A percentile compares a stretch with the other conserved stretches of the same genome.
phyloP scores from a whole-genome alignment of 2,329 filamentous ascomycete species.

The Ophiosphaerella narmari region DNA sequence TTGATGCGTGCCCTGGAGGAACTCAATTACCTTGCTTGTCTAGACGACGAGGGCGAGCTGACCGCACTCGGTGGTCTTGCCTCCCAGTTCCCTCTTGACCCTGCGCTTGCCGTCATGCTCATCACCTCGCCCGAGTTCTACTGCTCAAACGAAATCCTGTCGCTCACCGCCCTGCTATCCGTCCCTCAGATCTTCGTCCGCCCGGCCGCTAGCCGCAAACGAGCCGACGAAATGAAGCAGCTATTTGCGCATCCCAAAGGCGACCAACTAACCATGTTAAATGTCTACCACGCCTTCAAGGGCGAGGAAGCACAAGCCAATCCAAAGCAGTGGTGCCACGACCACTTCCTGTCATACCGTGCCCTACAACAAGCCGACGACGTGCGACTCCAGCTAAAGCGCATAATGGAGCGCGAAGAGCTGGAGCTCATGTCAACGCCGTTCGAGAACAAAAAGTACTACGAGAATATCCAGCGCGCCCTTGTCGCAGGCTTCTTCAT shows the following conservation, averaged over 20 bases:
- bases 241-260: conserved; percentile 91
- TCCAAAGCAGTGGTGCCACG: conserved; percentile 90
- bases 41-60: conserved; percentile 94
- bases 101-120: conserved; percentile 93
- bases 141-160: conserved; percentile 97
- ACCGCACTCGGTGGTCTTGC: conserved; percentile 84
- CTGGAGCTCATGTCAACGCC: conserved; percentile 85
- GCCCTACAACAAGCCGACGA: conserved; percentile 92
- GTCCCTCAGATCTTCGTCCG: conserved; percentile 94
- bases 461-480: conserved; percentile 92
- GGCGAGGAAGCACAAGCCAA: conserved; percentile 70
- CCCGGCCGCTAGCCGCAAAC: conserved; percentile 81
- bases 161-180: conserved; percentile 89
- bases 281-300: conserved; percentile 98
- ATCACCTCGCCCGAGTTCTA: conserved; percentile 98
- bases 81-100: conserved; percentile 94
- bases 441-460: conserved; percentile 96
- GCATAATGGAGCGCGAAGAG: conserved; percentile 93
- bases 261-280: conserved; percentile 93
- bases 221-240: conserved; percentile 96
- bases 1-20: conserved; percentile 98
- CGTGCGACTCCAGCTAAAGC: conserved; percentile 86
- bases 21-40: conserved; percentile 93
- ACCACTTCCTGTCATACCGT: conserved; percentile 90
- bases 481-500: conserved; percentile 97